Evolutionary conservation across 495 filamentous ascomycete species (phyloP).

Genomic region (Tuber melanosporum): DNA sequence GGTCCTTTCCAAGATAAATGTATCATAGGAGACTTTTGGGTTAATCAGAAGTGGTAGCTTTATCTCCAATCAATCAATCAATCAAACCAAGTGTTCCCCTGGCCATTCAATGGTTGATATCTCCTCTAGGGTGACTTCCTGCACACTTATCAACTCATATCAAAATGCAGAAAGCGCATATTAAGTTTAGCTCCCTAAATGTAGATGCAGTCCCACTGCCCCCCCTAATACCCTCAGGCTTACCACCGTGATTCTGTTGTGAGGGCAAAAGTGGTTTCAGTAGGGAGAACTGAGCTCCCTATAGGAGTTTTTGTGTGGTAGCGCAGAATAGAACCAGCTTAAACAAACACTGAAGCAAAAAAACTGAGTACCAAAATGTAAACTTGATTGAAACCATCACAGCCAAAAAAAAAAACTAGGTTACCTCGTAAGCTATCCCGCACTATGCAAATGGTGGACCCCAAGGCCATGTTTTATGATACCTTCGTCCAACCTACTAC

Average conservation of each 20-base stretch:
- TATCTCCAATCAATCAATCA: neutral
- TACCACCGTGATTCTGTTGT: neutral
- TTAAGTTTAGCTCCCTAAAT: neutral
- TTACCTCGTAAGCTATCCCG: too few species aligned
- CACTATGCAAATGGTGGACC: too few species aligned
- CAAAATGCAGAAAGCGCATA: neutral
- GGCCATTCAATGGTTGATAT: neutral
- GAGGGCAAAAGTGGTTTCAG: neutral
- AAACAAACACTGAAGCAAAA: too few species aligned
- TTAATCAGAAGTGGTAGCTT: neutral
- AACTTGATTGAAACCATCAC: too few species aligned
- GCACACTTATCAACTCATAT: neutral
- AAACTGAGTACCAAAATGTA: too few species aligned
- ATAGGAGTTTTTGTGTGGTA: neutral
- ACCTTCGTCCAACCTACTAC: too few species aligned
- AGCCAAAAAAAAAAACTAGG: too few species aligned
- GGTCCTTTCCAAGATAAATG: neutral
- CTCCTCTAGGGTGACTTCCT: neutral
- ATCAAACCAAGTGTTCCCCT: neutral
- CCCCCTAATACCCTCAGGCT: neutral
- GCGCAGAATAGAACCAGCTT: too few species aligned
- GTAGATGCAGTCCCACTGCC: neutral
- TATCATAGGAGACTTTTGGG: neutral
- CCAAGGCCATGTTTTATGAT: too few species aligned
- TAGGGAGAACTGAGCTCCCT: too few species aligned